Conservation (phyloP, 768 basidiomycete genomes). For the Paxillus ammoniavirescens region DNA sequence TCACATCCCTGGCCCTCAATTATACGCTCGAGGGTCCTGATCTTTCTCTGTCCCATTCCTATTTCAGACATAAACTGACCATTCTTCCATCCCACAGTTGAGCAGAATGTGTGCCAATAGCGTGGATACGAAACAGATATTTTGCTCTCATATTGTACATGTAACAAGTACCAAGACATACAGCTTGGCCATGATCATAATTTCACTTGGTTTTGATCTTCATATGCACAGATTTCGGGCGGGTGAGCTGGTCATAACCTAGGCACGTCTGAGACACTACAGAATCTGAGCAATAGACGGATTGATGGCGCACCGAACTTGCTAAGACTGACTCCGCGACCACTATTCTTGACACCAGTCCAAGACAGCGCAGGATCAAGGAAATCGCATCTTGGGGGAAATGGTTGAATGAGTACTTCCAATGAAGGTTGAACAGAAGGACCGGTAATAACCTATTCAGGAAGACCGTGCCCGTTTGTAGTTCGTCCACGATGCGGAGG, state of each 20-base stretch:
- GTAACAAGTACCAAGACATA: not conserved
- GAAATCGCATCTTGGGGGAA: constrained; percentile 64
- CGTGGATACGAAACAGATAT: not conserved
- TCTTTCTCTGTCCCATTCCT: not conserved
- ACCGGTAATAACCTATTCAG: constrained; percentile 62
- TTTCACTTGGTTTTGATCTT: constrained; percentile 57
- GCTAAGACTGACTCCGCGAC: constrained; percentile 87
- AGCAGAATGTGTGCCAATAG: no score
- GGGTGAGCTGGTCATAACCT: constrained; percentile 87
- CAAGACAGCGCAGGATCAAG: constrained; percentile 93
- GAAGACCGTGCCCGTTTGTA: constrained; percentile 92
- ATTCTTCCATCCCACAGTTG: not conserved
- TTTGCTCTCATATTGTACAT: not conserved
- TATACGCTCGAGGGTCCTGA: constrained; percentile 37
- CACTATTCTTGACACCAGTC: constrained; percentile 94
- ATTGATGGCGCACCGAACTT: constrained; percentile 68
- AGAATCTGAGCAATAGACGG: constrained; percentile 1
- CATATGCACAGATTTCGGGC: constrained; percentile 80
- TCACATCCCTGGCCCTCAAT: constrained; percentile 28
- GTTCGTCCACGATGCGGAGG: constrained; percentile 54
- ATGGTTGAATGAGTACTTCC: not conserved
- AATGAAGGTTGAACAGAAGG: not conserved
- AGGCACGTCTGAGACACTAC: not conserved
- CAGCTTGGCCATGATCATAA: not conserved
- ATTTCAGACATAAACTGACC: constrained; percentile 3